phyloP scores from a whole-genome alignment of 2,329 filamentous ascomycete species.

The Talaromyces albobiverticillius region DNA sequence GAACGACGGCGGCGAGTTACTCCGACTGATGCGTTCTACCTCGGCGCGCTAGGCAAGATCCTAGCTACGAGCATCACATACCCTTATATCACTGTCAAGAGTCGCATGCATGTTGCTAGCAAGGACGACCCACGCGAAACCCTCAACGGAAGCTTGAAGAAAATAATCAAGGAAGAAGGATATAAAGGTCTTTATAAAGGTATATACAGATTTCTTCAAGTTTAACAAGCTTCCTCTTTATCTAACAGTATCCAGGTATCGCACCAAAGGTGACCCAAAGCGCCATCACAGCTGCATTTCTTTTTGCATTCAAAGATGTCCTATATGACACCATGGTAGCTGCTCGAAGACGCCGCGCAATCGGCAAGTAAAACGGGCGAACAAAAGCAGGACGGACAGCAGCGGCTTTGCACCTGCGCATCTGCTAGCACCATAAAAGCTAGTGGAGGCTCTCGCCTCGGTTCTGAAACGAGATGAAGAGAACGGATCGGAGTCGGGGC shows the following conservation, averaged over 20 bases:
- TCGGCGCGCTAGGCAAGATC: slow-evolving; percentile 91
- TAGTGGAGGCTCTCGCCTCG: neutral
- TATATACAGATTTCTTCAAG: too few relatives aligned
- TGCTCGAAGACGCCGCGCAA: slow-evolving; percentile 27
- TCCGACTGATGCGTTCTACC: slow-evolving; percentile 80
- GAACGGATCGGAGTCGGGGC: too few relatives aligned
- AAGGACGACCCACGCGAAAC: slow-evolving; percentile 74
- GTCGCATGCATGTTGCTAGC: slow-evolving; percentile 88
- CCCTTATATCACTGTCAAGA: slow-evolving; percentile 98
- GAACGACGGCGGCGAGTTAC: slow-evolving; percentile 77
- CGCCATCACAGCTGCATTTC: slow-evolving; percentile 89
- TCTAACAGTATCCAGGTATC: slow-evolving; percentile 61
- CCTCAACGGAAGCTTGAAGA: slow-evolving; percentile 71
- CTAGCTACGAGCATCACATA: slow-evolving; percentile 93
- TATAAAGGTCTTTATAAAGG: slow-evolving; percentile 90
- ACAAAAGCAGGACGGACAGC: too few relatives aligned
- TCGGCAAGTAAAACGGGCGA: slow-evolving; percentile 27
- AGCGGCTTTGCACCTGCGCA: neutral
- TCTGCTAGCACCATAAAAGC: neutral
- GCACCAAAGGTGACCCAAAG: slow-evolving; percentile 96
- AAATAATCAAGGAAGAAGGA: slow-evolving; percentile 85
- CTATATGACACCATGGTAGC: slow-evolving; percentile 65
- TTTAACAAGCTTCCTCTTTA: slow-evolving; percentile 21
- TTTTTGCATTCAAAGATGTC: slow-evolving; percentile 98
- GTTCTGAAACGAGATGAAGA: neutral